Evolutionary conservation across 306 rosid genomes (phyloP).

Genomic region (Cucurbita moschata): DNA sequence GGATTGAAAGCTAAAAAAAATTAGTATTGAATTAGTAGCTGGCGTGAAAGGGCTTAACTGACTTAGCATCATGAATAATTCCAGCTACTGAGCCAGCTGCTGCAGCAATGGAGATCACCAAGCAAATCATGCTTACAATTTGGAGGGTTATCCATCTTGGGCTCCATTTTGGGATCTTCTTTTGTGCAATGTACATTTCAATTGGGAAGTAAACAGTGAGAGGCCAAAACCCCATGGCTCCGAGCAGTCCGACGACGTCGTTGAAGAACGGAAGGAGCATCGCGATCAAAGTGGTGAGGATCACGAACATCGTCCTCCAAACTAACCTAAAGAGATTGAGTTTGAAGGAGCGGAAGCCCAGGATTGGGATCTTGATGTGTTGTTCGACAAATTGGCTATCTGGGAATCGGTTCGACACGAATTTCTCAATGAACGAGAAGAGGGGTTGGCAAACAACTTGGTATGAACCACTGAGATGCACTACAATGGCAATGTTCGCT

Average conservation of each 20-base stretch:
- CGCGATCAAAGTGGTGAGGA: conserved; percentile 41
- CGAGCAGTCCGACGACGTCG: conserved; percentile 64
- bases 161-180: conserved; percentile 64
- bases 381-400: conserved; percentile 19
- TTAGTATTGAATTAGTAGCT: conserved; percentile 3
- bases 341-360: conserved; percentile 17
- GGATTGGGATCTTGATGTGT: conserved; percentile 36
- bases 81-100: conserved; percentile 72
- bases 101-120: conserved; percentile 30
- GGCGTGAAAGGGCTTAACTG: conserved; percentile 41
- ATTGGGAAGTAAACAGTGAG: conserved; percentile 25
- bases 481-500: conserved; percentile 68
- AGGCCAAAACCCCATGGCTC: conserved; percentile 80
- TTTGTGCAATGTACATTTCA: conserved; percentile 60
- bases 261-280: conserved; percentile 82
- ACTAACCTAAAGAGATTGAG: conserved; percentile 38
- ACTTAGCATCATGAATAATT: conserved; percentile 36
- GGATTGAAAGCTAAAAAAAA: not conserved
- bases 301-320: conserved; percentile 53
- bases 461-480: conserved; percentile 80
- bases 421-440: conserved; percentile 54
- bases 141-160: conserved; percentile 48
- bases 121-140: conserved; percentile 36
- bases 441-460: conserved; percentile 73
- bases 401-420: conserved; percentile 27